These are phyloP conservation scores for Aspergillus uvarum DNA, from an alignment of 2,329 filamentous ascomycete species.

Conservation along the genomic window DNA sequence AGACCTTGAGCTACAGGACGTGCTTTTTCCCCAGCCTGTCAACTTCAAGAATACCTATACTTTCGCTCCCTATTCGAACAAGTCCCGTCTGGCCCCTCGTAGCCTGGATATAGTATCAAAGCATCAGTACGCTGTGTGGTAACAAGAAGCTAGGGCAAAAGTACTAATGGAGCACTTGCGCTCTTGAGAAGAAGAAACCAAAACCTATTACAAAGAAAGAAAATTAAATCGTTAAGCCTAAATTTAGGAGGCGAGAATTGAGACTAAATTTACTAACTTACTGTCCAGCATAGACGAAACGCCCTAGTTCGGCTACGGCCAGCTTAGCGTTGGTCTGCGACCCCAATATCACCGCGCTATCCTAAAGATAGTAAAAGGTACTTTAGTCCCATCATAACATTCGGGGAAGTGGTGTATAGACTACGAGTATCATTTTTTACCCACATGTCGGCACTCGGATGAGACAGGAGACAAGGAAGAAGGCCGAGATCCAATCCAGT, in stretches of 20 bases:
- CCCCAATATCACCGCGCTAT: background rate
- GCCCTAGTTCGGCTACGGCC: background rate
- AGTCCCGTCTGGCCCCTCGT: background rate
- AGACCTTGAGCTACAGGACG: background rate
- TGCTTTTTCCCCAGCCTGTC: background rate
- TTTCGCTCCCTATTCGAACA: background rate
- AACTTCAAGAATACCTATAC: background rate
- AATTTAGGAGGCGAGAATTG: background rate
- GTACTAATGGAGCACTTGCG: no score
- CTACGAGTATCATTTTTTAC: background rate
- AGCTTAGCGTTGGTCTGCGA: background rate
- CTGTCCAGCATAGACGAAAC: background rate
- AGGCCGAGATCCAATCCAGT: background rate
- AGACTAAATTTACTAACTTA: background rate
- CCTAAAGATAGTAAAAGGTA: background rate
- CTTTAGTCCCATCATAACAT: background rate
- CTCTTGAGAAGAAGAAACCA: no score
- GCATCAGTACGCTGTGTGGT: background rate
- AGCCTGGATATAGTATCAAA: background rate
- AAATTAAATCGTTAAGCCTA: background rate
- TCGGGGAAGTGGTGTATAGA: background rate
- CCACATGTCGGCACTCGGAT: background rate
- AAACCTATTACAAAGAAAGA: no score
- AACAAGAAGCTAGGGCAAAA: background rate
- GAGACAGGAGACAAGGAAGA: background rate